These are phyloP conservation scores for Phylloporus sp. DNA, from an alignment of 768 basidiomycete species.

Conservation along the genomic window DNA sequence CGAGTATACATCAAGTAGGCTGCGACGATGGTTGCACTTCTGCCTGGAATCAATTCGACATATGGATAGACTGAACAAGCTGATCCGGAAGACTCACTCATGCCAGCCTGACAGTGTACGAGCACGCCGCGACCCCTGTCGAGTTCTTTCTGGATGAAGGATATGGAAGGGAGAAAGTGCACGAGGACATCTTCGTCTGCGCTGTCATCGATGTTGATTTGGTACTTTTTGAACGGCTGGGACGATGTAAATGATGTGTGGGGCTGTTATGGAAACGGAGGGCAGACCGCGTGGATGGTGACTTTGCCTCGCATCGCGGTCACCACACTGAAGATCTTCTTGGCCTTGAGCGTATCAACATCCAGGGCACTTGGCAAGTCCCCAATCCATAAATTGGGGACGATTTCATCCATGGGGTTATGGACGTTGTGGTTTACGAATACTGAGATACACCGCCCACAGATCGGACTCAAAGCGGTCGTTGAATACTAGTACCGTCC, in stretches of 20 bases:
- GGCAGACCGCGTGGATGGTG: conserved; percentile 57
- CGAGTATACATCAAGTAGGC: conserved; percentile 84
- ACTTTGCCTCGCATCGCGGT: conserved; percentile 69
- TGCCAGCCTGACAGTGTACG: conserved; percentile 88
- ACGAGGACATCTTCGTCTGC: conserved; percentile 73
- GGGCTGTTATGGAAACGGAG: background rate
- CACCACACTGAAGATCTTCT: conserved; percentile 73
- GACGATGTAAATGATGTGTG: background rate
- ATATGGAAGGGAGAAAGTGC: conserved; percentile 74
- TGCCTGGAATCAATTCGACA: conserved; percentile 42
- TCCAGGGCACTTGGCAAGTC: conserved; percentile 70
- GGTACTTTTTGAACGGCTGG: conserved; percentile 76
- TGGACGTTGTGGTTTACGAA: background rate
- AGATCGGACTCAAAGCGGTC: background rate
- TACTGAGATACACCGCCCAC: background rate
- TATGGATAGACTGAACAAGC: background rate
- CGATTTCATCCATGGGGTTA: conserved; percentile 80
- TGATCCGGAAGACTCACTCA: conserved; percentile 53
- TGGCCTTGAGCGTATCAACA: conserved; percentile 52
- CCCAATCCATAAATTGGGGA: conserved; percentile 82
- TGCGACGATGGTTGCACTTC: conserved; percentile 81
- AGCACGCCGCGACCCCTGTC: conserved; percentile 74
- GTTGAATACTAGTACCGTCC: background rate
- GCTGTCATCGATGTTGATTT: conserved; percentile 75
- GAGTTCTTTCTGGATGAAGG: conserved; percentile 78